Base-by-base conservation (phyloP, 768 basidiomycete genomes). In the Megacollybia marginata region DNA sequence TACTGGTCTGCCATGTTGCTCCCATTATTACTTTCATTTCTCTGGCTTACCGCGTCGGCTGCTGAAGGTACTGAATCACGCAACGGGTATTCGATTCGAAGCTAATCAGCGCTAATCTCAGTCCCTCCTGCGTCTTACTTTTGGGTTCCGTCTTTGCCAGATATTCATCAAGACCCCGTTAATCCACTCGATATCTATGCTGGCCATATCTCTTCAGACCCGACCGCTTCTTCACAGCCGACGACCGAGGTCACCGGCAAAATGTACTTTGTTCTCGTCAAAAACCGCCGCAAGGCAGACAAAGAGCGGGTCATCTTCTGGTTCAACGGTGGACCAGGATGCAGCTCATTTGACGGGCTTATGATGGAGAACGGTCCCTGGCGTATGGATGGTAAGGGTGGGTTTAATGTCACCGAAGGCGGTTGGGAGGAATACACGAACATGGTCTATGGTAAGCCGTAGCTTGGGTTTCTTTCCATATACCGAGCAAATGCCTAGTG, bases 301-400 rank as follows among this genome's bases (percentile, higher is more conserved):
- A 91, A 79, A 64, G 85, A 93, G 63, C 72, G 95, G 33, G 66
- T 97, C 9, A 78, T 98, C 59, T 91, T 98, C 59, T 99, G 96
- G 96, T 93, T 98, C 61, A 97, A 97, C 67, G 93, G 92, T 16
- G 95, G 95, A 1, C 95, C 95, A 16, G 96, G 96, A 28, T 98
- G 96, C 65, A 96, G 93, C 0, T 92, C 90, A 1, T 97, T 98
- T 62, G 95, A 98, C 58, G 95, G 95, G 2, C 75, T 93, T 15
- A 87, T 98, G 85, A 94, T 98, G 92, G 95, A 98, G 59, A 75
- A 94, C n/a, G 95, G 95, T 0, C 94, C 95, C 4, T 95, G 92
- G 81, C 79, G 79, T 55, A 68, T 85, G 66, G 86, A 91, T 58
- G 77, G 81, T 47, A 70, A 80, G 13, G 83, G 88, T 49, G 78